phyloP scores from a whole-genome alignment of 148 eudicot genomes.

The Rhododendron mucronatum region DNA sequence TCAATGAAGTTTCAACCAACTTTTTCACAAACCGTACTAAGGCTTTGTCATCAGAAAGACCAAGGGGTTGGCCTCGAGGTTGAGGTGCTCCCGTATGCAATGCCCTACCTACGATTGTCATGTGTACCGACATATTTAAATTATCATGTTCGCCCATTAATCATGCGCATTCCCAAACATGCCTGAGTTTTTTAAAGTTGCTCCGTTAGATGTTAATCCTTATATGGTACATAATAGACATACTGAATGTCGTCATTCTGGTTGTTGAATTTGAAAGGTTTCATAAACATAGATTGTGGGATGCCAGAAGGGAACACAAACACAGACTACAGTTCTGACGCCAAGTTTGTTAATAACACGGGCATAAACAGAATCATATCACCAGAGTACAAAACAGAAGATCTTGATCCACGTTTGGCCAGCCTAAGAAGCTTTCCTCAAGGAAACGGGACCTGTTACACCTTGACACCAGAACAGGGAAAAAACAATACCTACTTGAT shows the following conservation, averaged over 20 bases:
- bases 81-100: background rate
- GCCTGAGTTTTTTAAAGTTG: background rate
- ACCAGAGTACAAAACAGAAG: background rate
- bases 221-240: background rate
- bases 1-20: background rate
- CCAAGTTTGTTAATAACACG: background rate
- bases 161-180: background rate
- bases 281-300: conserved; percentile 42
- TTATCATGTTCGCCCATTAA: background rate
- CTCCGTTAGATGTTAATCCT: background rate
- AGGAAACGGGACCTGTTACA: conserved; percentile 38
- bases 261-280: conserved; percentile 10
- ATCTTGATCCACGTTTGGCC: background rate
- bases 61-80: too few species aligned
- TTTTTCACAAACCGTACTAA: background rate
- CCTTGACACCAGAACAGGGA: conserved; percentile 22
- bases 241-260: background rate
- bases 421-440: conserved; percentile 37
- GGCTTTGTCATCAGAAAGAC: background rate
- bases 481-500: conserved; percentile 27
- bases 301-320: background rate
- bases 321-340: conserved; percentile 11
- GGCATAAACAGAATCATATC: conserved; percentile 24
- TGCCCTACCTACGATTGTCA: background rate
- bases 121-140: background rate